These are phyloP conservation scores for Komagataella ulmi DNA, from an alignment of 805 yeast species.

Conservation along the genomic window DNA sequence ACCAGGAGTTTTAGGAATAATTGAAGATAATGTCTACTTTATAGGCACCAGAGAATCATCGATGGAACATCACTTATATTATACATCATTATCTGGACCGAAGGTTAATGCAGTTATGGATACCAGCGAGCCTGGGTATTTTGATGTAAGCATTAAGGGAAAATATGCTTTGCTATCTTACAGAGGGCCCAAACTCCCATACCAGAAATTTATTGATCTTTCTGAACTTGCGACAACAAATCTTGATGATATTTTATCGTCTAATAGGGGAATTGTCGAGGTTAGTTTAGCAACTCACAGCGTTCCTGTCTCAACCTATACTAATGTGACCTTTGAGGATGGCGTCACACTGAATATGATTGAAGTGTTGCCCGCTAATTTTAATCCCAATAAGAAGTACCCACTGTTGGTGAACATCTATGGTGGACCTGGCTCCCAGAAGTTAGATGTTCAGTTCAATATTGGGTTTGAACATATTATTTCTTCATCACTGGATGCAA, in stretches of 20 bases:
- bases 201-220: constrained; percentile 24
- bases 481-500: constrained; percentile 40
- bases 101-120: constrained; percentile 11
- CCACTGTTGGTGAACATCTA: constrained; percentile 59
- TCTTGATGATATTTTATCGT: background rate
- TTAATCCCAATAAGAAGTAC: constrained; percentile 30
- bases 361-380: constrained; percentile 49
- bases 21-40: constrained; percentile 34
- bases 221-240: background rate
- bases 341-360: constrained; percentile 30
- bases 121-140: constrained; percentile 21
- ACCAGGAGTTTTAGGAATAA: constrained; percentile 27
- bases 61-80: constrained; percentile 47
- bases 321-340: constrained; percentile 14
- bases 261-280: background rate
- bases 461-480: constrained; percentile 48
- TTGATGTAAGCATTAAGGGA: constrained; percentile 37
- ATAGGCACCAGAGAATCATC: constrained; percentile 40
- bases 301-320: constrained; percentile 5
- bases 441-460: constrained; percentile 30
- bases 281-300: background rate
- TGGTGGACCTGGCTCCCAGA: constrained; percentile 75
- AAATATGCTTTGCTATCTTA: constrained; percentile 33
- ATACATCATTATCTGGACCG: constrained; percentile 23
- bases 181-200: constrained; percentile 35